Conservation (phyloP, 1,284 basidiomycete genomes). For the Fomitopsis pinicola region DNA sequence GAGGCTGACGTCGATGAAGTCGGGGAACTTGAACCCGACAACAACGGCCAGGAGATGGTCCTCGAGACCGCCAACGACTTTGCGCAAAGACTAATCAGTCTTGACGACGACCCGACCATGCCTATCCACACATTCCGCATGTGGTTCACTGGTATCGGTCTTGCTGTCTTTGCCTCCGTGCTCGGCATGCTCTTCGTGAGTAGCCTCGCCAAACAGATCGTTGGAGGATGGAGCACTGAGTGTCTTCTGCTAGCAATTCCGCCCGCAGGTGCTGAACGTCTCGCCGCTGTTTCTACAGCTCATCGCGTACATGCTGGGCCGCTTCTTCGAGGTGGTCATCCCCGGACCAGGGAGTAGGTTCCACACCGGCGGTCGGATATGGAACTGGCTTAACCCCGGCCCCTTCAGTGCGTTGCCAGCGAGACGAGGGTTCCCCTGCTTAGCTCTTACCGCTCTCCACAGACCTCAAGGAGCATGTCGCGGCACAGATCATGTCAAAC, state of each 20-base stretch:
- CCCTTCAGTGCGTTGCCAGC: slow-evolving; percentile 39
- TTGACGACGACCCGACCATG: slow-evolving; percentile 55
- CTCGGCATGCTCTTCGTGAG: slow-evolving; percentile 56
- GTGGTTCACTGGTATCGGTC: slow-evolving; percentile 43
- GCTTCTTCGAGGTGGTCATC: slow-evolving; percentile 38
- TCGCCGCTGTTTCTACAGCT: slow-evolving; percentile 56
- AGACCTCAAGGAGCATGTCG: slow-evolving; percentile 60
- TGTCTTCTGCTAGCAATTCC: slow-evolving; percentile 18
- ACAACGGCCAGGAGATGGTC: slow-evolving; percentile 32
- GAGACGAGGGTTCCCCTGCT: not conserved
- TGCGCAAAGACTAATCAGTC: slow-evolving; percentile 44
- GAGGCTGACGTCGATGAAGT: slow-evolving; percentile 1
- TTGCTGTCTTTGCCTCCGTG: slow-evolving; percentile 52
- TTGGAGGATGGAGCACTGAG: not conserved
- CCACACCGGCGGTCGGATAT: slow-evolving; percentile 39
- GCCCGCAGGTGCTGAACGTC: slow-evolving; percentile 53
- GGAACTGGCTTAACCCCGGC: slow-evolving; percentile 51
- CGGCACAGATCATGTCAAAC: slow-evolving; percentile 48
- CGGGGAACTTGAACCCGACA: slow-evolving; percentile 1
- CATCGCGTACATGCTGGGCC: slow-evolving; percentile 38
- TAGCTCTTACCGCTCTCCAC: not conserved
- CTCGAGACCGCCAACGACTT: slow-evolving; percentile 45
- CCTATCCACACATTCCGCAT: slow-evolving; percentile 45
- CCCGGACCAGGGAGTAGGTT: slow-evolving; percentile 39
- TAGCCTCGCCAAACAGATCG: not conserved